phyloP scores from a whole-genome alignment of 139 green algal genomes.

The Edaphochlamys debaryana region DNA sequence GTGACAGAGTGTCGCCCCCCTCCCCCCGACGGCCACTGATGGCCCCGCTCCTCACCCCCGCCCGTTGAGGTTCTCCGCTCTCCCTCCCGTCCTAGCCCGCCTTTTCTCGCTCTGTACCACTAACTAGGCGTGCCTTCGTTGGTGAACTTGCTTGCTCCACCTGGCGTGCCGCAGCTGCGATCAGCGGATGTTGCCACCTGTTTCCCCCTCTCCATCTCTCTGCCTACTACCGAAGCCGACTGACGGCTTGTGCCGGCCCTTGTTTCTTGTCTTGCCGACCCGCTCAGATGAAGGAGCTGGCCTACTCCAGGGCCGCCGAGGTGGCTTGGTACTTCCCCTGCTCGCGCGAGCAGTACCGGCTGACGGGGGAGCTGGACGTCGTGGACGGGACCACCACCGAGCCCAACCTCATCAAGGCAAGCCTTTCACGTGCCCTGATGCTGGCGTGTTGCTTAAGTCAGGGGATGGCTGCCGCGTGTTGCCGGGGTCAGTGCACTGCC shows the following conservation, averaged over 20 bases:
- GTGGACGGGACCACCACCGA: constrained; percentile 45
- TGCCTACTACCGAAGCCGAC: too few species aligned
- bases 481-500: too few species aligned
- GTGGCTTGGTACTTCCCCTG: constrained; percentile 83
- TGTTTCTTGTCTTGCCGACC: too few species aligned
- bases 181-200: constrained; percentile 41
- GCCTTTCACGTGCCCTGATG: neutral
- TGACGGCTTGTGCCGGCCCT: too few species aligned
- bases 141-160: neutral
- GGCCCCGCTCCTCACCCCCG: too few species aligned
- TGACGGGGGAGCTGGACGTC: constrained; percentile 67
- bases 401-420: constrained; percentile 39
- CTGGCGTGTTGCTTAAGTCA: neutral
- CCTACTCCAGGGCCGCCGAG: constrained; percentile 64
- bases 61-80: too few species aligned
- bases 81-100: too few species aligned
- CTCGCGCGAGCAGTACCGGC: constrained; percentile 75
- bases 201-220: neutral
- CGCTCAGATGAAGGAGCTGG: constrained; percentile 57
- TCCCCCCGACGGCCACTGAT: too few species aligned
- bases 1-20: too few species aligned
- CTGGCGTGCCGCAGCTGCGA: neutral
- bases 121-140: too few species aligned
- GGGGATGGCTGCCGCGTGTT: too few species aligned
- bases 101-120: too few species aligned